A percentile compares a stretch with the other conserved stretches of the same genome.
Evolutionary conservation across 345 rosid species (phyloP).

Genomic region (Dipteronia sinensis): DNA sequence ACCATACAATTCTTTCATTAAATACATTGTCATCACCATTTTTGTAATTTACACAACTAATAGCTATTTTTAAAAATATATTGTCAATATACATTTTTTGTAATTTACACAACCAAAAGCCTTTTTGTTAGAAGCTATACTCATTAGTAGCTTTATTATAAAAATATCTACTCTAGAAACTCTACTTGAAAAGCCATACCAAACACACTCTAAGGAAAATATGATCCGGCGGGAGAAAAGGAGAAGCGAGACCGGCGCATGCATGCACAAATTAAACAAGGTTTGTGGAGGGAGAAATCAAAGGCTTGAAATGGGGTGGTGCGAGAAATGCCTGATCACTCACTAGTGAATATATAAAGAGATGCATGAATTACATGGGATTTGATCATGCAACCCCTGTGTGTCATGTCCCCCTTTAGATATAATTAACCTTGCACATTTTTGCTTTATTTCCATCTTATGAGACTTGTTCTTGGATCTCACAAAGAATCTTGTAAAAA

Average conservation of each 20-base stretch:
- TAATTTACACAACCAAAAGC: too few species aligned
- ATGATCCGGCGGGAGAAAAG: not conserved
- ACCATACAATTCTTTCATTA: too few species aligned
- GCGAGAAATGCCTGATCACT: conserved; percentile 24
- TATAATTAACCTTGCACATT: not conserved
- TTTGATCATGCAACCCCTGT: conserved; percentile 17
- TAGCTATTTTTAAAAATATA: too few species aligned
- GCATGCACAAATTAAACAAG: conserved; percentile 16
- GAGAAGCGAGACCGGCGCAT: not conserved
- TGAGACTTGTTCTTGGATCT: not conserved
- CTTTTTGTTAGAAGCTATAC: too few species aligned
- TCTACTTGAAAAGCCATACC: too few species aligned
- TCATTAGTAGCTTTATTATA: too few species aligned
- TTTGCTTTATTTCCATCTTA: not conserved
- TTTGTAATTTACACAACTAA: too few species aligned
- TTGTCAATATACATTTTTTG: too few species aligned
- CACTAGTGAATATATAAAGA: not conserved
- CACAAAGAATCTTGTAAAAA: not conserved
- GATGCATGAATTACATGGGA: conserved; percentile 15
- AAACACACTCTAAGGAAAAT: too few species aligned
- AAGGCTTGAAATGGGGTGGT: conserved; percentile 35
- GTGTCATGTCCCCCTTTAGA: not conserved
- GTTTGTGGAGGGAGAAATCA: conserved; percentile 24
- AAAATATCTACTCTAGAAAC: too few species aligned
- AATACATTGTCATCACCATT: too few species aligned